These are phyloP conservation scores for Alternaria metachromatica DNA, from an alignment of 2,329 filamentous ascomycete genomes.

Conservation along the genomic window DNA sequence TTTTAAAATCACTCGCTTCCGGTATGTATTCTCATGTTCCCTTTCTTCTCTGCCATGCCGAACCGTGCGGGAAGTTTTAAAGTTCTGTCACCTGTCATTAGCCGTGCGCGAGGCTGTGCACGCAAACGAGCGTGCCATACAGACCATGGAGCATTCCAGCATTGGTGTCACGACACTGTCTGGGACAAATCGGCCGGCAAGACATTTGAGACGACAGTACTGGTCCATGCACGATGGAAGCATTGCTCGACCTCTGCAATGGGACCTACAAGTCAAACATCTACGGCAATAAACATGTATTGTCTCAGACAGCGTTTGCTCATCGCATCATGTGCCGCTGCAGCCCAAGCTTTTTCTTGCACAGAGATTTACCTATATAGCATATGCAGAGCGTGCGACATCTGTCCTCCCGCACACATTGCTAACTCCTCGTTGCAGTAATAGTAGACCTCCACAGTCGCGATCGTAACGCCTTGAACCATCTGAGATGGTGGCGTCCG, in stretches of 20 bases:
- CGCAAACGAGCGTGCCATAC: background rate
- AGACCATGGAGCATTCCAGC: background rate
- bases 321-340: background rate
- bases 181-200: background rate
- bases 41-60: background rate
- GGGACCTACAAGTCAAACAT: background rate
- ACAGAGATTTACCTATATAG: background rate
- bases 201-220: background rate
- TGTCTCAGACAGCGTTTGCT: background rate
- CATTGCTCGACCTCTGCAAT: background rate
- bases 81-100: background rate
- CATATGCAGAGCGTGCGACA: background rate
- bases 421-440: background rate
- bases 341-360: background rate
- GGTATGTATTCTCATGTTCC: background rate
- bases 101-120: background rate
- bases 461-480: background rate
- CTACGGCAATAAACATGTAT: background rate
- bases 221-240: background rate
- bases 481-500: background rate
- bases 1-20: background rate
- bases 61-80: background rate
- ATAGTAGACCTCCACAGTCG: background rate
- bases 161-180: background rate
- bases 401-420: background rate